These are phyloP conservation scores for Botryotinia globosa DNA, from an alignment of 2,329 filamentous ascomycete species.

Conservation along the genomic window DNA sequence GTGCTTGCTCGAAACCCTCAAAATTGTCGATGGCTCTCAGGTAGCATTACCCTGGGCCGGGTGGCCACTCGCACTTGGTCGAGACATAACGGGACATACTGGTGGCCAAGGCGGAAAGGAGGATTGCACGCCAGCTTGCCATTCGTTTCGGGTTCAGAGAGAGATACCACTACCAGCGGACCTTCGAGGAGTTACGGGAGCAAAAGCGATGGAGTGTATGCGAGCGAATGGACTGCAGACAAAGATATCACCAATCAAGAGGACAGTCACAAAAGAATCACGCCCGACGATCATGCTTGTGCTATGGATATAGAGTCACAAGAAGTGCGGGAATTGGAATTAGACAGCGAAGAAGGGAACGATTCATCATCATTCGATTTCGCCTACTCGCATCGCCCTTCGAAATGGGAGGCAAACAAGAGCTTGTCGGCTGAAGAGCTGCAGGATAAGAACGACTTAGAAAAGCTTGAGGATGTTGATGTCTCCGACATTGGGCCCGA, in stretches of 20 bases:
- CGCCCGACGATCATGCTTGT: not conserved
- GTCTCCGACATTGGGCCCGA: not conserved
- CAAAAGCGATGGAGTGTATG: not conserved
- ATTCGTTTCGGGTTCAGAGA: conserved; percentile 5
- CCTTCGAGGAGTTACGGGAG: conserved; percentile 2
- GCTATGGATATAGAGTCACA: not conserved
- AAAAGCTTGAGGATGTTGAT: not conserved
- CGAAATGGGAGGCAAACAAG: not conserved
- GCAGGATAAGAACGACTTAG: not conserved
- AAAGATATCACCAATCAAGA: not conserved
- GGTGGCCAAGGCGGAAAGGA: conserved; percentile 34
- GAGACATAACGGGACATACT: conserved; percentile 29
- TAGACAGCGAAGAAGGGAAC: not conserved
- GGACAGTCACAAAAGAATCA: not conserved
- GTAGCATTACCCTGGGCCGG: conserved; percentile 44
- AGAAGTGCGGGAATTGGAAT: not conserved
- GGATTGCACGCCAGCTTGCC: not conserved
- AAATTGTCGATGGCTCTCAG: conserved; percentile 42
- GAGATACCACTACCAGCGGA: not conserved
- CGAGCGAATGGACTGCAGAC: not conserved
- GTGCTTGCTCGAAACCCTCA: conserved; percentile 45
- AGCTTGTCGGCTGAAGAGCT: not conserved
- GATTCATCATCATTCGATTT: not conserved
- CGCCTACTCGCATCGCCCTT: not conserved
- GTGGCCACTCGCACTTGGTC: conserved; percentile 39